These are phyloP conservation scores for Pseudoneurospora amorphoporcata DNA, from an alignment of 495 filamentous ascomycete species.

Conservation along the genomic window DNA sequence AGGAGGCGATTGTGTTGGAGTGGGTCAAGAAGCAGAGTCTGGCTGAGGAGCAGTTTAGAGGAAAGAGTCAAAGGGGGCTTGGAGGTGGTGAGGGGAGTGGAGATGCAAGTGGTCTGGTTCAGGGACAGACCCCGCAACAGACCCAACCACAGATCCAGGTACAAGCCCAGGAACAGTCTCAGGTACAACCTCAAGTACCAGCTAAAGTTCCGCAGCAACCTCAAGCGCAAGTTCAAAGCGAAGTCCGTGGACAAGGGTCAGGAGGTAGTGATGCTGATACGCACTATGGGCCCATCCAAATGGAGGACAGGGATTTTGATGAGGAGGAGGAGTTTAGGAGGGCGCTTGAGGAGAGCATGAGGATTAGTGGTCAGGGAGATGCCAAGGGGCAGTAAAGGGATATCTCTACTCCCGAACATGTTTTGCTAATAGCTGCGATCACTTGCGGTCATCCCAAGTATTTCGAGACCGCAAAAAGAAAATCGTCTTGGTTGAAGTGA, in stretches of 20 bases:
- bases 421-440: background rate
- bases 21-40: constrained; percentile 72
- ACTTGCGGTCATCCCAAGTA: background rate
- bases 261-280: background rate
- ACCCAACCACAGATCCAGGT: background rate
- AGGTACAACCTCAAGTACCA: background rate
- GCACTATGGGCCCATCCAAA: background rate
- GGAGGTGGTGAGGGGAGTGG: background rate
- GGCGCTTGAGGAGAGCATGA: constrained; percentile 40
- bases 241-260: background rate
- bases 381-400: background rate
- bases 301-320: constrained; percentile 18
- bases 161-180: background rate
- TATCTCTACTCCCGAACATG: background rate
- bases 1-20: constrained; percentile 66
- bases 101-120: constrained; percentile 4
- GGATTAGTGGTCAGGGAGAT: constrained; percentile 3
- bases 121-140: background rate
- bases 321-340: constrained; percentile 36
- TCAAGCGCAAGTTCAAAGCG: background rate
- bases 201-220: background rate
- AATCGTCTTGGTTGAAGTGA: background rate
- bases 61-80: constrained; percentile 11
- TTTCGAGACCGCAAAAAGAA: background rate
- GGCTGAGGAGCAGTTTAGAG: constrained; percentile 46